phyloP scores from a whole-genome alignment of 108 stramenopile genomes.

The Nannochloropsis salina region DNA sequence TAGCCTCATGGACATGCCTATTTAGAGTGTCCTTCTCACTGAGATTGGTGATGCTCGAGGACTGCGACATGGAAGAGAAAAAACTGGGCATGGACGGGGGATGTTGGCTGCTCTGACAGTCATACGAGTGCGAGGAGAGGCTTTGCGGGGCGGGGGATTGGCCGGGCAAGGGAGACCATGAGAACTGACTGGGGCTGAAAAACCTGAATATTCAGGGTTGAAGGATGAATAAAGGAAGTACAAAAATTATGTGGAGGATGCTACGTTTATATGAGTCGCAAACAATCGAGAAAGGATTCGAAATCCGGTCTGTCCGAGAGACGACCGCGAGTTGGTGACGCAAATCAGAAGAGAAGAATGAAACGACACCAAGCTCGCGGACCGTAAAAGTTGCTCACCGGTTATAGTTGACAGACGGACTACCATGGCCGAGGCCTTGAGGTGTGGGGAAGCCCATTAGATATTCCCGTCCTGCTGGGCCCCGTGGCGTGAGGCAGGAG shows the following conservation, averaged over 20 bases:
- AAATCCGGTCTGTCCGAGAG: too few species aligned
- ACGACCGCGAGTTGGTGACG: too few species aligned
- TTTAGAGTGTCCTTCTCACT: too few species aligned
- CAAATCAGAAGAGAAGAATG: too few species aligned
- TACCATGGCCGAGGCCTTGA: background rate
- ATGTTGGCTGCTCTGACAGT: background rate
- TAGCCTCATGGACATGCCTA: too few species aligned
- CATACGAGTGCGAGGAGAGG: background rate
- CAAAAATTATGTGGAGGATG: too few species aligned
- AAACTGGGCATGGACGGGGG: slow-evolving; percentile 9
- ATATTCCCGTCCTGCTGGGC: background rate
- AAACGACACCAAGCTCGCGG: too few species aligned
- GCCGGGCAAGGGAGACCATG: slow-evolving; percentile 1
- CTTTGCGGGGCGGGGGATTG: background rate
- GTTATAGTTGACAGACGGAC: background rate
- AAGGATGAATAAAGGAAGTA: too few species aligned
- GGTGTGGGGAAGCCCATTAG: slow-evolving; percentile 1
- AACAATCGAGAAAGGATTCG: too few species aligned
- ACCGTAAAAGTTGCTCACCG: background rate
- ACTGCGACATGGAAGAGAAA: background rate
- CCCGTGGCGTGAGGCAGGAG: background rate
- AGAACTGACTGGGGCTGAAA: background rate
- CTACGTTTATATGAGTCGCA: too few species aligned
- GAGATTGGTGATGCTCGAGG: background rate
- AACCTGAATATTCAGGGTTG: background rate